These are phyloP conservation scores for Priceomyces melissophilus DNA, from an alignment of 805 yeast genomes.

Conservation along the genomic window DNA sequence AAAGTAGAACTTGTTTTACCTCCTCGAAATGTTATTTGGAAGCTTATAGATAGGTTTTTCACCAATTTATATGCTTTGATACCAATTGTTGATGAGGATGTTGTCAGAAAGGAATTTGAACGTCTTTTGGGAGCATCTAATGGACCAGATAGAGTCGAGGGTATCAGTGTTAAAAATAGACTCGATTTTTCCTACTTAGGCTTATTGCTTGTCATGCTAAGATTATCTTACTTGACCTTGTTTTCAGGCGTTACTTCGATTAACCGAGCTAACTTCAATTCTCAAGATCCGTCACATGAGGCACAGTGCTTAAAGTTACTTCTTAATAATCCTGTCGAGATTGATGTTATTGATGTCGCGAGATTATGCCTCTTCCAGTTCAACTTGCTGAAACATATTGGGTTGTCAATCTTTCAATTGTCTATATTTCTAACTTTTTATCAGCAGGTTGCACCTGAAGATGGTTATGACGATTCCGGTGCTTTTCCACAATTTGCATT, in stretches of 20 bases:
- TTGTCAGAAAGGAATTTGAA: constrained; percentile 19
- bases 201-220: constrained; percentile 26
- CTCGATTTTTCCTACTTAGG: constrained; percentile 35
- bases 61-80: constrained; percentile 39
- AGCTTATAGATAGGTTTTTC: constrained; percentile 40
- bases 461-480: constrained; percentile 62
- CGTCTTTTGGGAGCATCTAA: constrained; percentile 6
- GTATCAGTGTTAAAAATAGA: constrained; percentile 21
- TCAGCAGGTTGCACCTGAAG: constrained; percentile 47
- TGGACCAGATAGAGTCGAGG: constrained; percentile 4
- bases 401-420: constrained; percentile 52
- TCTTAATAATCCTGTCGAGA: constrained; percentile 26
- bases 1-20: constrained; percentile 38
- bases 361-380: constrained; percentile 35
- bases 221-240: constrained; percentile 32
- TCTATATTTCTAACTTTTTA: constrained; percentile 51
- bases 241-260: constrained; percentile 25
- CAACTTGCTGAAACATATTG: constrained; percentile 34
- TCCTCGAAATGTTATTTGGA: constrained; percentile 30
- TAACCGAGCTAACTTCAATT: constrained; percentile 23
- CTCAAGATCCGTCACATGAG: constrained; percentile 21
- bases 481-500: constrained; percentile 50
- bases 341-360: constrained; percentile 29
- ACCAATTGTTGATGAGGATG: constrained; percentile 40
- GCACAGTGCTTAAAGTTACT: constrained; percentile 24